A percentile compares a stretch with the other conserved stretches of the same genome.
Conservation (phyloP, 169 alveolate species). For the Eimeria tenella region DNA sequence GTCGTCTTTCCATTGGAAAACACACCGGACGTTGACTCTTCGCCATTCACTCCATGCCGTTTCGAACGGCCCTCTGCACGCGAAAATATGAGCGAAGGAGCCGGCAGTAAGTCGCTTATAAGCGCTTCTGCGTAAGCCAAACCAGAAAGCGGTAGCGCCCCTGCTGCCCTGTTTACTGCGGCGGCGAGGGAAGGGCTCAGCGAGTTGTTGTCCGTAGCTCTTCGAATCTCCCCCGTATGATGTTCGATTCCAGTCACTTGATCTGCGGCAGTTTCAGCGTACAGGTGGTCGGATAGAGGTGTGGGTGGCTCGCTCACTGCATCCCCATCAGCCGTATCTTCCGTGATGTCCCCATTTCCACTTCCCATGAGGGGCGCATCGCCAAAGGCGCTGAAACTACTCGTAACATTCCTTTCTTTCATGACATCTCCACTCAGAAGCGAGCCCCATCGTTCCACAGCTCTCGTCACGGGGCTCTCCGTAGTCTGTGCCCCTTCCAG, state of each 20-base stretch:
- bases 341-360: background rate
- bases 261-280: background rate
- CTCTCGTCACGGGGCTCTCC: slow-evolving; percentile 52
- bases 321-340: slow-evolving; percentile 16
- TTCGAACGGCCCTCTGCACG: background rate
- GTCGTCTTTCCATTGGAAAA: too few species aligned
- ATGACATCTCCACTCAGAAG: background rate
- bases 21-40: background rate
- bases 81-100: background rate
- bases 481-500: background rate
- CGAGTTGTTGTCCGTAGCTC: background rate
- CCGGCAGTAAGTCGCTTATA: slow-evolving; percentile 27
- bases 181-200: slow-evolving; percentile 28
- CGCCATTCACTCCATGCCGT: background rate
- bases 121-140: slow-evolving; percentile 41
- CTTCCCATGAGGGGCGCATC: too few species aligned
- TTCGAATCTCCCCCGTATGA: background rate
- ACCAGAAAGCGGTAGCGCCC: slow-evolving; percentile 45
- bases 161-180: slow-evolving; percentile 61
- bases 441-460: slow-evolving; percentile 52
- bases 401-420: too few species aligned
- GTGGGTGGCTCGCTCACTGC: background rate
- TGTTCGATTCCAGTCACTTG: background rate
- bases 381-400: too few species aligned
- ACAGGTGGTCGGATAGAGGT: background rate